Evolutionary conservation across 106 monocot genomes (phyloP), one percentile per base, ranked within the genome.

Genomic region (Dendrobium chrysotoxum): DNA sequence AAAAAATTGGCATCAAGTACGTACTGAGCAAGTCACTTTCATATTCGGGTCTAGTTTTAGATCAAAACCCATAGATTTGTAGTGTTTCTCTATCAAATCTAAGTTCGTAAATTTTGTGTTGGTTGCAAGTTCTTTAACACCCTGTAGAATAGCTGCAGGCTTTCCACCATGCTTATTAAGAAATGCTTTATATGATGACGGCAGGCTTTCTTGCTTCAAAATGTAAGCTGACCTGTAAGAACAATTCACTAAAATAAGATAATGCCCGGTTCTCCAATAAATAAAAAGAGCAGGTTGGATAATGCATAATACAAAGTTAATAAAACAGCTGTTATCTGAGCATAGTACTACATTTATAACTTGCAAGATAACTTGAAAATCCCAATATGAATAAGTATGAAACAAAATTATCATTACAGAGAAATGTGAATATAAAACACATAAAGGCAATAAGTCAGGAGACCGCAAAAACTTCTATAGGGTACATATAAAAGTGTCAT

Each of bases 81-180:
- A 99, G 83, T 91, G 88, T 71, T 86, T 86, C 82, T 88, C 88
- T 77, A 99, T 87, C 23, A 64, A 86, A 71, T 86, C 82, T 81
- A 95, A 85, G 80, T 95, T 91, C 20, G 84, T 83, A 77, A 93
- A 91, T 70, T 85, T 82, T 15, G 45, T 77, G 76, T 80, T 85
- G 67, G 61, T 79, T 83, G 92, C 85, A 64, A 92, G 82, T 39
- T 84, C 87, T 72, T 87, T 92, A 23, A 95, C 77, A 71, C 95
- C 88, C 41, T 92, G 76, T 50, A 95, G 83, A 80, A 97, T 88
- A 77, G 85, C 61, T 79, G 80, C 44, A 86, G 86, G 87, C 78
- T 99, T 99, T 79, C 93, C 99, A 80, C 99, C 95, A 85, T 95
- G 95, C 75, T 99, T 99, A 79, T 95, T 95, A 79, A 99, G 90